phyloP scores from a whole-genome alignment of 2,329 filamentous ascomycete species.

The Pyrenochaeta sp. region DNA sequence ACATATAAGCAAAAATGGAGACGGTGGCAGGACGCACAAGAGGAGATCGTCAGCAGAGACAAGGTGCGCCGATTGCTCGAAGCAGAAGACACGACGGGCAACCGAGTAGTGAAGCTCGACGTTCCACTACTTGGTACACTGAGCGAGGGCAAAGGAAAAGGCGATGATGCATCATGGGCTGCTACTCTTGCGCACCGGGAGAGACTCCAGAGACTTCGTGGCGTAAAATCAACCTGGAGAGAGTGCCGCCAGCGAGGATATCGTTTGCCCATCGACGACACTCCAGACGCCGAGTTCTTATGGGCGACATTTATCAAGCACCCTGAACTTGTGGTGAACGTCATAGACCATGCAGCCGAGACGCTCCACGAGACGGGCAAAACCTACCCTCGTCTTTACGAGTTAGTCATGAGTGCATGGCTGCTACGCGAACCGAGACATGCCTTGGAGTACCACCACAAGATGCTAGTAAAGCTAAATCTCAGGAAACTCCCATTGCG shows the following conservation, averaged over 20 bases:
- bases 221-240: slow-evolving; percentile 56
- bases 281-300: slow-evolving; percentile 50
- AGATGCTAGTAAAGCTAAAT: slow-evolving; percentile 32
- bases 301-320: slow-evolving; percentile 58
- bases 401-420: slow-evolving; percentile 54
- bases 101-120: background rate
- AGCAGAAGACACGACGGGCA: slow-evolving; percentile 8
- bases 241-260: slow-evolving; percentile 48
- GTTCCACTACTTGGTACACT: background rate
- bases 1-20: slow-evolving; percentile 18
- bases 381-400: slow-evolving; percentile 53
- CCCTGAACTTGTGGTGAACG: slow-evolving; percentile 41
- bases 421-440: slow-evolving; percentile 27
- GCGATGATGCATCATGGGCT: slow-evolving; percentile 49
- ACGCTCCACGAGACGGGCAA: slow-evolving; percentile 51
- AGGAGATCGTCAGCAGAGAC: slow-evolving; percentile 10
- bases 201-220: slow-evolving; percentile 51
- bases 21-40: slow-evolving; percentile 18
- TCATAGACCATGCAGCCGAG: slow-evolving; percentile 53
- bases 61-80: slow-evolving; percentile 15
- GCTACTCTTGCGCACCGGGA: slow-evolving; percentile 52
- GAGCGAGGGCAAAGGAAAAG: background rate
- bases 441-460: slow-evolving; percentile 37
- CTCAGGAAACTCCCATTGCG: slow-evolving; percentile 37
- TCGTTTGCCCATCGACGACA: slow-evolving; percentile 51